A percentile compares a stretch with the other conserved stretches of the same genome.
These are phyloP conservation scores for Metschnikowia lochheadii DNA, from an alignment of 805 yeast species.

Conservation along the genomic window DNA sequence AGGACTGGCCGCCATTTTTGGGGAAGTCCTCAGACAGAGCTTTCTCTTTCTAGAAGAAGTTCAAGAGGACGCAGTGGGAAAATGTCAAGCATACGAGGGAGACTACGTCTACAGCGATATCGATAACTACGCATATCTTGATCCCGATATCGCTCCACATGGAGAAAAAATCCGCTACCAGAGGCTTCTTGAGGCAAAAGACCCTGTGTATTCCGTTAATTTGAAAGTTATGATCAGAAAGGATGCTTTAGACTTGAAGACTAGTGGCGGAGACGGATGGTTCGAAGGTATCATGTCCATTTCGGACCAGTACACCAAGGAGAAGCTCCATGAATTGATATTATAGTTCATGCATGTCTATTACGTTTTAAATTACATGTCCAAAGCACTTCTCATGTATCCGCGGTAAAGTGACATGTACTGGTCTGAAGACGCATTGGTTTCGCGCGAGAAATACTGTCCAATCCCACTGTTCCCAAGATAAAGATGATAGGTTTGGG, in stretches of 20 bases:
- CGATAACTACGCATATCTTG: slow-evolving; percentile 39
- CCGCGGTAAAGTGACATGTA: background rate
- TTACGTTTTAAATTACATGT: background rate
- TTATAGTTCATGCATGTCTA: background rate
- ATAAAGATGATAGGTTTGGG: slow-evolving; percentile 1
- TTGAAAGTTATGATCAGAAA: slow-evolving; percentile 42
- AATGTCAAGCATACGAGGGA: slow-evolving; percentile 33
- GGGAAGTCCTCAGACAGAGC: slow-evolving; percentile 27
- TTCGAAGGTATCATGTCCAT: slow-evolving; percentile 35
- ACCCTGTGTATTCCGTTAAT: slow-evolving; percentile 41
- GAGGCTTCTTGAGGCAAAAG: slow-evolving; percentile 26
- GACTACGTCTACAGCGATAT: slow-evolving; percentile 39
- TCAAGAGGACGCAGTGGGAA: slow-evolving; percentile 46
- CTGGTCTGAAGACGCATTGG: background rate
- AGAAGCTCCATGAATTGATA: slow-evolving; percentile 22
- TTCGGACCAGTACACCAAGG: slow-evolving; percentile 34
- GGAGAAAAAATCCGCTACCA: slow-evolving; percentile 41
- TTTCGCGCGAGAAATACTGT: background rate
- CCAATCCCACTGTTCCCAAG: background rate
- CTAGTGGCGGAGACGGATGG: slow-evolving; percentile 22
- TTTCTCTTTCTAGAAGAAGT: slow-evolving; percentile 66
- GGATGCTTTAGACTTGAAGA: slow-evolving; percentile 24
- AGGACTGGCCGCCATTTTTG: slow-evolving; percentile 18
- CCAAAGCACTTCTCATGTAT: too few species aligned
- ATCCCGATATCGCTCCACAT: slow-evolving; percentile 38